Conservation (phyloP, 148 eudicot species). For the Silene latifolia region DNA sequence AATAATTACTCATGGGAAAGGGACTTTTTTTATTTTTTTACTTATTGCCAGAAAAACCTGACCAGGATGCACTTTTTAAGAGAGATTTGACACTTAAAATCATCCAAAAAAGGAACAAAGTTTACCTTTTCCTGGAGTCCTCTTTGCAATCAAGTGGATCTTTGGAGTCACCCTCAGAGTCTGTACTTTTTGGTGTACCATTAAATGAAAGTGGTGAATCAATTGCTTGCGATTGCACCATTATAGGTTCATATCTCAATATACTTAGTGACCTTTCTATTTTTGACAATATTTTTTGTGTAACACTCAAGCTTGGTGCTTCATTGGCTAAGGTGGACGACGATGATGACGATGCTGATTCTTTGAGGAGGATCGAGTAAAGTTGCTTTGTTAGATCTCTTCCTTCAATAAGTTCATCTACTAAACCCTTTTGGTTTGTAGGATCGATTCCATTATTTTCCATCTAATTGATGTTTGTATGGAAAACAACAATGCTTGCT, state of each 20-base stretch:
- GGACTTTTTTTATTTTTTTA: too few species aligned
- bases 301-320: conserved; percentile 17
- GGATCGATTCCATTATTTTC: background rate
- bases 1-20: too few species aligned
- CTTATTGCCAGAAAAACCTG: too few species aligned
- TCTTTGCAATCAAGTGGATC: conserved; percentile 20
- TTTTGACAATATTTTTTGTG: conserved; percentile 21
- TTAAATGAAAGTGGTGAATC: conserved; percentile 28
- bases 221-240: background rate
- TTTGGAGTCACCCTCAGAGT: conserved; percentile 31
- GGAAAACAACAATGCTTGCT: background rate
- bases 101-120: background rate
- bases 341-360: conserved; percentile 1
- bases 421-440: conserved; percentile 15
- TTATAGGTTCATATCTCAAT: conserved; percentile 13
- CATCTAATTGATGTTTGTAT: background rate
- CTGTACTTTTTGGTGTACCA: conserved; percentile 33
- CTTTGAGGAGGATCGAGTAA: conserved; percentile 21
- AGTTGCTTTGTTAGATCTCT: conserved; percentile 28
- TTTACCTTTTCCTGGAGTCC: conserved; percentile 21
- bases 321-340: conserved; percentile 14
- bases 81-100: too few species aligned
- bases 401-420: conserved; percentile 32
- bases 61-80: too few species aligned
- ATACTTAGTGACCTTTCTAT: conserved; percentile 31